A percentile compares a stretch with the other conserved stretches of the same genome.
phyloP scores from a whole-genome alignment of 192 early-diverging fungal species.

The Mortierella antarctica region DNA sequence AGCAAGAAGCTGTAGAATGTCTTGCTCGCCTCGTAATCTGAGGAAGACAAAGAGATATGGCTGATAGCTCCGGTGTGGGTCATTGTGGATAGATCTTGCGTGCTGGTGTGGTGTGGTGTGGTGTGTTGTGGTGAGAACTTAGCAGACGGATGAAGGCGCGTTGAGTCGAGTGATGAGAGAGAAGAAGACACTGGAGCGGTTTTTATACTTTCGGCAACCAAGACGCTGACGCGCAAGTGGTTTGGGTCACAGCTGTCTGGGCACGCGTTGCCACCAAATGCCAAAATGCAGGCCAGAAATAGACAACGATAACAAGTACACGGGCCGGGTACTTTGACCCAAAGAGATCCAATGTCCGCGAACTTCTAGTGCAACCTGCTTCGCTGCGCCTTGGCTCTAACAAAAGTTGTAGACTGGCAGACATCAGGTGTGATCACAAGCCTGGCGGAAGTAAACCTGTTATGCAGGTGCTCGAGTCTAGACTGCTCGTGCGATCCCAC shows the following conservation, averaged over 20 bases:
- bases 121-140: no score
- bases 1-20: constrained; percentile 38
- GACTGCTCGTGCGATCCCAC: no score
- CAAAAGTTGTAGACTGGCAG: no score
- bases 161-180: not conserved
- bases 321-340: no score
- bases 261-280: constrained; percentile 5
- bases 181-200: not conserved
- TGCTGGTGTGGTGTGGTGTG: not conserved
- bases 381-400: no score
- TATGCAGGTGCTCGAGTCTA: no score
- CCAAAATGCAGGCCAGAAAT: no score
- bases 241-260: not conserved
- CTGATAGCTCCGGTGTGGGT: constrained; percentile 17
- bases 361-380: no score
- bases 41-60: constrained; percentile 27
- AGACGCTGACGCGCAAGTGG: not conserved
- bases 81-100: not conserved
- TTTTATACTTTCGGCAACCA: not conserved
- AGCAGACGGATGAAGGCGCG: not conserved
- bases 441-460: no score
- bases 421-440: no score
- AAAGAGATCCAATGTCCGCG: no score
- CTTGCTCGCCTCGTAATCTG: constrained; percentile 27
- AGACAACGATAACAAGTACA: no score